These are phyloP conservation scores for Talinum fruticosum DNA, from an alignment of 148 eudicot species.

Conservation along the genomic window DNA sequence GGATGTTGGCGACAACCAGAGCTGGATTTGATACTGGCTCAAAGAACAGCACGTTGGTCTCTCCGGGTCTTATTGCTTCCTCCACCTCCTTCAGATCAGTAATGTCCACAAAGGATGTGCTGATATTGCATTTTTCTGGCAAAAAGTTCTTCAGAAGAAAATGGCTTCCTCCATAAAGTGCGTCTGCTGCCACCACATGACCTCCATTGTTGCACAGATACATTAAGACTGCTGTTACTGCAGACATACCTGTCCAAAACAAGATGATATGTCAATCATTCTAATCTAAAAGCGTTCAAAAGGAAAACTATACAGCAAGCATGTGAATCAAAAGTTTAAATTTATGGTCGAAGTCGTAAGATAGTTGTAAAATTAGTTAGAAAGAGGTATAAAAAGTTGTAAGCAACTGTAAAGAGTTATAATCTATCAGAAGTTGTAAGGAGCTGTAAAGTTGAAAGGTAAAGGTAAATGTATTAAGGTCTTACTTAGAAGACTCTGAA, in stretches of 20 bases:
- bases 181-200: constrained; percentile 2
- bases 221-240: background rate
- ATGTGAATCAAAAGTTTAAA: no score
- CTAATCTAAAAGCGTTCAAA: no score
- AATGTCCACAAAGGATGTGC: background rate
- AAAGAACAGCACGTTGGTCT: background rate
- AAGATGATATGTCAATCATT: background rate
- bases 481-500: no score
- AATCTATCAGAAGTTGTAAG: no score
- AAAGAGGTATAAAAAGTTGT: no score
- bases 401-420: no score
- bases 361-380: no score
- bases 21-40: constrained; percentile 1
- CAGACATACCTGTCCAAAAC: background rate
- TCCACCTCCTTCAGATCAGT: background rate
- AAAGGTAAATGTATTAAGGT: no score
- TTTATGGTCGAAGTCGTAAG: no score
- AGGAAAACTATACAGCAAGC: no score
- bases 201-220: background rate
- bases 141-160: background rate
- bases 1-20: background rate
- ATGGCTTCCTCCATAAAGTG: background rate
- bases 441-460: no score
- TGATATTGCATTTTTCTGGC: background rate
- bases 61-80: background rate